Evolutionary conservation across 2,329 filamentous ascomycete genomes (phyloP).

Genomic region (Cladophialophora immunda): DNA sequence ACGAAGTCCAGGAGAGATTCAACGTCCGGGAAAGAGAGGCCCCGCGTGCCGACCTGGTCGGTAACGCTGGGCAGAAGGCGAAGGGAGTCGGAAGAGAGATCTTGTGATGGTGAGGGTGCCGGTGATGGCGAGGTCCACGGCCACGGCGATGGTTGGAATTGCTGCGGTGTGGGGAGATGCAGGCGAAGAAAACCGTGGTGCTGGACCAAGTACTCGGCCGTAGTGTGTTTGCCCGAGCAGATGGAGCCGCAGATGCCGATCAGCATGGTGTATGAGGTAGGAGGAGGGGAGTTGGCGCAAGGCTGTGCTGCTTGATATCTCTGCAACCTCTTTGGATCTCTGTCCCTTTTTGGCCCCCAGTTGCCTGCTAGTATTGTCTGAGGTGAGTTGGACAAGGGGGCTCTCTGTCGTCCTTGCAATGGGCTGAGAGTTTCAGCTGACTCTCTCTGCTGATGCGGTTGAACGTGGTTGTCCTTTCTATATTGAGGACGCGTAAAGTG

Average conservation of each 20-base stretch:
- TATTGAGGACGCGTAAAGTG: conserved; percentile 35
- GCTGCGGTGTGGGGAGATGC: conserved; percentile 59
- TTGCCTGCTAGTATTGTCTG: neutral
- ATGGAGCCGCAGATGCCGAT: conserved; percentile 70
- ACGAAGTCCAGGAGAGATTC: conserved; percentile 82
- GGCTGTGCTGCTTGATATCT: conserved; percentile 1
- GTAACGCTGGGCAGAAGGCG: conserved; percentile 40
- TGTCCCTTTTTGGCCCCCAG: neutral
- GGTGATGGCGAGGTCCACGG: too few relatives aligned
- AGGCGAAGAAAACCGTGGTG: conserved; percentile 83
- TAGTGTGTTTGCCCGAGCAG: conserved; percentile 89
- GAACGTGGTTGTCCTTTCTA: neutral
- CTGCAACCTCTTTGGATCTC: neutral
- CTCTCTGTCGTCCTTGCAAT: neutral
- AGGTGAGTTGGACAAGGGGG: neutral
- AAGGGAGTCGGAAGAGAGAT: conserved; percentile 8
- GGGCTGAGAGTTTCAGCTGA: neutral
- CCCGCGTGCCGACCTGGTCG: conserved; percentile 40
- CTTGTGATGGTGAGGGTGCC: neutral
- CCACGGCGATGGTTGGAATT: conserved; percentile 45
- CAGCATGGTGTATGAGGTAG: conserved; percentile 55
- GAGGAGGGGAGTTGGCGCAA: neutral
- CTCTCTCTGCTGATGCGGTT: neutral
- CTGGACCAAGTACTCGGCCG: conserved; percentile 85
- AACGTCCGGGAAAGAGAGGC: conserved; percentile 53